phyloP scores from a whole-genome alignment of 2,329 filamentous ascomycete genomes.

The Lachnellula arida region DNA sequence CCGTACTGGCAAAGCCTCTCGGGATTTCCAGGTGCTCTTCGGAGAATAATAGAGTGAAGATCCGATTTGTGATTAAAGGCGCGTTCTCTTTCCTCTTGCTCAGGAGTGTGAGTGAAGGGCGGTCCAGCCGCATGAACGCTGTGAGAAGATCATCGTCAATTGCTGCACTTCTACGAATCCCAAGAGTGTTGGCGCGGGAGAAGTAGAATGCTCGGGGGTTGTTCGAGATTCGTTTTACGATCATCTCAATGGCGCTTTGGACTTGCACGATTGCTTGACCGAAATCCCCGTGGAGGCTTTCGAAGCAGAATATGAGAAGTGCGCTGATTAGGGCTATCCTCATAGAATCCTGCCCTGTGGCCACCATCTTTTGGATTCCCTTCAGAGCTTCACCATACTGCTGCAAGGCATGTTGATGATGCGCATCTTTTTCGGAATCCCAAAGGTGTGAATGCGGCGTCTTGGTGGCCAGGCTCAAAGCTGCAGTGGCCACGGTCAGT shows the following conservation, averaged over 20 bases:
- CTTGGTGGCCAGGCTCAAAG: constrained; percentile 12
- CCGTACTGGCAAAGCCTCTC: constrained; percentile 4
- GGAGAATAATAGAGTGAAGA: constrained; percentile 7
- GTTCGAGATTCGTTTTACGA: constrained; percentile 11
- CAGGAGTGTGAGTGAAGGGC: constrained; percentile 10
- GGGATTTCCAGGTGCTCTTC: constrained; percentile 9
- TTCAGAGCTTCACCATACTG: constrained; percentile 20
- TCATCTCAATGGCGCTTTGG: constrained; percentile 16
- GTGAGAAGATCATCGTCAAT: constrained; percentile 20
- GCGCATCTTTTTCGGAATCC: constrained; percentile 5
- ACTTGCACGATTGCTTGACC: constrained; percentile 15
- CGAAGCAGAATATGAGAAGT: constrained; percentile 26
- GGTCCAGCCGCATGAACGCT: constrained; percentile 20
- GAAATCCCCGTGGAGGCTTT: constrained; percentile 20
- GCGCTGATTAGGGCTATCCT: constrained; percentile 20
- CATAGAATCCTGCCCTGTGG: constrained; percentile 11
- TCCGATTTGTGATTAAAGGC: constrained; percentile 2
- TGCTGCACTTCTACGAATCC: constrained; percentile 3
- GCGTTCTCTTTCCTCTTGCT: constrained; percentile 8
- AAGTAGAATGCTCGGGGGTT: constrained; percentile 5
- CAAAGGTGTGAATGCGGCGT: background rate
- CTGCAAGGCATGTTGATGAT: constrained; percentile 19
- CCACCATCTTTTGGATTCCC: constrained; percentile 13
- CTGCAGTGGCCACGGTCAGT: constrained; percentile 14
- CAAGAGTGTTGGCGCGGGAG: constrained; percentile 6